phyloP scores from a whole-genome alignment of 495 filamentous ascomycete species.

The Talaromyces stipitatus region DNA sequence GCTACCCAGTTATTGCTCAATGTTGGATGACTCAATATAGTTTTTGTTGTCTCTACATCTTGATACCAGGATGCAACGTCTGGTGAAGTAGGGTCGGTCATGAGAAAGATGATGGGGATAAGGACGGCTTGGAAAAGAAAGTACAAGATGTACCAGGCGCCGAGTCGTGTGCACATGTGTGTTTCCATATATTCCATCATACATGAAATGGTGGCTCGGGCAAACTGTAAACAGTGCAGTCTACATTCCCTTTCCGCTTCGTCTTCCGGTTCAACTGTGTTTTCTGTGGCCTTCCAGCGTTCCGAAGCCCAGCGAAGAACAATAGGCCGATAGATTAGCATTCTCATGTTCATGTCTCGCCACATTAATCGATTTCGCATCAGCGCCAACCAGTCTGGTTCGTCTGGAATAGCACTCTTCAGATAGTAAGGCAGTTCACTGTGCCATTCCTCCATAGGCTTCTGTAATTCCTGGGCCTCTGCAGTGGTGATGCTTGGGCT shows the following conservation, averaged over 20 bases:
- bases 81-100: conserved; percentile 37
- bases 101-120: conserved; percentile 43
- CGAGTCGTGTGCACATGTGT: conserved; percentile 33
- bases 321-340: conserved; percentile 45
- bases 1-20: conserved; percentile 37
- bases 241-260: conserved; percentile 32
- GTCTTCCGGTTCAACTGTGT: conserved; percentile 24
- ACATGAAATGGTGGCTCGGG: conserved; percentile 33
- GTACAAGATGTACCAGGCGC: conserved; percentile 48
- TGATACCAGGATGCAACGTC: conserved; percentile 37
- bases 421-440: conserved; percentile 37
- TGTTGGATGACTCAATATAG: conserved; percentile 34
- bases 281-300: conserved; percentile 28
- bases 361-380: conserved; percentile 38
- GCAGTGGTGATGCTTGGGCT: conserved; percentile 39
- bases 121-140: conserved; percentile 48
- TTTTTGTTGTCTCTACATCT: conserved; percentile 39
- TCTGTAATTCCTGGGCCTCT: conserved; percentile 37
- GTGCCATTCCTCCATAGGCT: conserved; percentile 42
- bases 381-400: conserved; percentile 29
- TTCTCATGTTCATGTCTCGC: conserved; percentile 45
- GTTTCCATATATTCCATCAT: conserved; percentile 24
- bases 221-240: conserved; percentile 32
- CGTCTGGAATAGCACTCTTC: conserved; percentile 23
- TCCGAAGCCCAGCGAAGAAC: conserved; percentile 41